phyloP scores from a whole-genome alignment of 805 yeast genomes.

The Starmera dryadoides region DNA sequence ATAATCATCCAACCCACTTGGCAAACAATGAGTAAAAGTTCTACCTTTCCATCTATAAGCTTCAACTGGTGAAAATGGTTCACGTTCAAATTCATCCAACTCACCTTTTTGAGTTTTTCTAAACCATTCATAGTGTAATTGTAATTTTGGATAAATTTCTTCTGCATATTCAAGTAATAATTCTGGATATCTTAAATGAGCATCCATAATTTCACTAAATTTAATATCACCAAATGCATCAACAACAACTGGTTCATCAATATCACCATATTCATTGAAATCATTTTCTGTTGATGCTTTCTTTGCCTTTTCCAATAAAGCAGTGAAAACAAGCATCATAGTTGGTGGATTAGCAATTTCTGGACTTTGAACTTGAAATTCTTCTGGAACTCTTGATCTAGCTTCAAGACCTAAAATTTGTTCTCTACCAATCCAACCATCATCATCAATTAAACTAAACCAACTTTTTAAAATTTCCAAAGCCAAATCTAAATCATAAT shows the following conservation, averaged over 20 bases:
- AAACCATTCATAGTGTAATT: constrained; percentile 80
- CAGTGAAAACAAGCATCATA: constrained; percentile 63
- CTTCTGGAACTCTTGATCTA: constrained; percentile 76
- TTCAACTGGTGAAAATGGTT: constrained; percentile 43
- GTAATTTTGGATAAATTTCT: constrained; percentile 67
- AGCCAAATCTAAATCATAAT: constrained; percentile 77
- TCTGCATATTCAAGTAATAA: constrained; percentile 50
- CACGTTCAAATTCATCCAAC: constrained; percentile 62
- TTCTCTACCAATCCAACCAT: constrained; percentile 97
- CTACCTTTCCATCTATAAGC: constrained; percentile 93
- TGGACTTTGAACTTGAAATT: constrained; percentile 81
- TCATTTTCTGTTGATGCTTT: constrained; percentile 10
- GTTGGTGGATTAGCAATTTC: constrained; percentile 95
- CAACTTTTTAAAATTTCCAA: constrained; percentile 80
- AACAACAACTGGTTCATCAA: constrained; percentile 25
- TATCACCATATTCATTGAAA: constrained; percentile 15
- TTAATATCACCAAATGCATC: constrained; percentile 16
- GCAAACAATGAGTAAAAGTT: constrained; percentile 74
- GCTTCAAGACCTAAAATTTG: constrained; percentile 91
- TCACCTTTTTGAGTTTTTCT: constrained; percentile 74
- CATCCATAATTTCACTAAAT: constrained; percentile 34
- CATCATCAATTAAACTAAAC: constrained; percentile 78
- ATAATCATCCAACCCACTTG: constrained; percentile 93
- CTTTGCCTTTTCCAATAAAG: constrained; percentile 41
- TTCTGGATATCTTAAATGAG: constrained; percentile 53